Percentiles rank a stretch among this genome's conserved stretches.
Evolutionary conservation across 805 yeast genomes (phyloP).

Genomic region (Pichia deserticola): DNA sequence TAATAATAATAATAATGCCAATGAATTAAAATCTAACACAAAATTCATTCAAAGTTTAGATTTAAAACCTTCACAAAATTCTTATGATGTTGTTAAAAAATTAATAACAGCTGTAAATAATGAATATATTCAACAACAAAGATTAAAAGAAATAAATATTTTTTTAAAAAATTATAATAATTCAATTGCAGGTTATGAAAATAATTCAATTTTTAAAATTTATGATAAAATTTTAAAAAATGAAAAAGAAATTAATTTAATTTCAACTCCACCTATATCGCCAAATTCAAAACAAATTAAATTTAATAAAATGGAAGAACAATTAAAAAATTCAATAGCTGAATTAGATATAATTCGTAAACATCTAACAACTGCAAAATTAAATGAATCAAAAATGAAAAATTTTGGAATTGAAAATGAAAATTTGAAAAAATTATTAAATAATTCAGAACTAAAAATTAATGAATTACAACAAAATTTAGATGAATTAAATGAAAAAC

Average conservation of each 20-base stretch:
- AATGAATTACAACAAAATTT: conserved; percentile 1
- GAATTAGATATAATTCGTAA: conserved; percentile 16
- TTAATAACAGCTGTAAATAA: conserved; percentile 49
- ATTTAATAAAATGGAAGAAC: conserved; percentile 16
- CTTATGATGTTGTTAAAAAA: conserved; percentile 48
- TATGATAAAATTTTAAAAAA: conserved; percentile 6
- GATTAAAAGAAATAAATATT: conserved; percentile 45
- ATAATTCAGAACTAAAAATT: background rate
- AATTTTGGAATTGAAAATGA: conserved; percentile 10
- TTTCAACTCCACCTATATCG: background rate
- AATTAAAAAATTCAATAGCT: conserved; percentile 13
- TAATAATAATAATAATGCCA: conserved; percentile 20
- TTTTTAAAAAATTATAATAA: conserved; percentile 45
- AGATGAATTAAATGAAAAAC: background rate
- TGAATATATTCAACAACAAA: conserved; percentile 52
- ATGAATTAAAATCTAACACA: conserved; percentile 34
- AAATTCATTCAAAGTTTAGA: conserved; percentile 36
- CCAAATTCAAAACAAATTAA: background rate
- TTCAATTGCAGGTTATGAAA: conserved; percentile 7
- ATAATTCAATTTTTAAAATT: conserved; percentile 1
- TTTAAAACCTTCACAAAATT: conserved; percentile 46
- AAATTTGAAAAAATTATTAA: background rate
- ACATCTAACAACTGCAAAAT: conserved; percentile 16
- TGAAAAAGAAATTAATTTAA: background rate
- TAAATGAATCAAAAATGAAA: conserved; percentile 13